Conservation (phyloP, 2,329 filamentous ascomycete genomes). For the Aspergillus flavus region DNA sequence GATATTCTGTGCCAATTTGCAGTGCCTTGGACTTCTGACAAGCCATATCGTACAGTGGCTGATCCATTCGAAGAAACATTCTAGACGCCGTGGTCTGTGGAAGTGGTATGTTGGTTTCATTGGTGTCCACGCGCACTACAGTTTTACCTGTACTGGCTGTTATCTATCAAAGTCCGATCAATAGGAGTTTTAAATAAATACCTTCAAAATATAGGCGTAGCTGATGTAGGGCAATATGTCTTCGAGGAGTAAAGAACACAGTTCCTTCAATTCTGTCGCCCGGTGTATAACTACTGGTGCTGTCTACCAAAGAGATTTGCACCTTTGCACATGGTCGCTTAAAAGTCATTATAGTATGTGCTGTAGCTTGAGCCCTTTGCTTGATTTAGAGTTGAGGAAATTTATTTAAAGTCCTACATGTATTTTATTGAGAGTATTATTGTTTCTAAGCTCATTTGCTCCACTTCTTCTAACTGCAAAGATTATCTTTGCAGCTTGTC, state of each 20-base stretch:
- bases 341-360: not conserved
- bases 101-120: constrained; percentile 19
- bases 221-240: not conserved
- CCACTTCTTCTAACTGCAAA: not conserved
- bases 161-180: not conserved
- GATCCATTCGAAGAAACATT: constrained; percentile 19
- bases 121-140: constrained; percentile 14
- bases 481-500: not conserved
- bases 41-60: constrained; percentile 4
- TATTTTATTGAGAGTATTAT: not conserved
- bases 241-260: constrained; percentile 11
- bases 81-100: constrained; percentile 5
- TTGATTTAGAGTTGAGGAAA: not conserved
- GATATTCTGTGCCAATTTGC: not conserved
- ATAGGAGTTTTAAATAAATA: not conserved
- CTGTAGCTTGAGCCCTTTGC: not conserved
- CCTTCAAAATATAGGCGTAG: constrained; percentile 11
- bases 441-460: not conserved
- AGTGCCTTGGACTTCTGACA: not conserved
- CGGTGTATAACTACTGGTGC: constrained; percentile 9
- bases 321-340: not conserved
- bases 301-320: not conserved
- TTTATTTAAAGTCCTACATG: not conserved
- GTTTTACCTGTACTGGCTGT: constrained; percentile 13
- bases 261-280: constrained; percentile 17